A percentile compares a stretch with the other conserved stretches of the same genome.
Conservation (phyloP, 208 protist species). For the Acanthamoeba rhysodes region DNA sequence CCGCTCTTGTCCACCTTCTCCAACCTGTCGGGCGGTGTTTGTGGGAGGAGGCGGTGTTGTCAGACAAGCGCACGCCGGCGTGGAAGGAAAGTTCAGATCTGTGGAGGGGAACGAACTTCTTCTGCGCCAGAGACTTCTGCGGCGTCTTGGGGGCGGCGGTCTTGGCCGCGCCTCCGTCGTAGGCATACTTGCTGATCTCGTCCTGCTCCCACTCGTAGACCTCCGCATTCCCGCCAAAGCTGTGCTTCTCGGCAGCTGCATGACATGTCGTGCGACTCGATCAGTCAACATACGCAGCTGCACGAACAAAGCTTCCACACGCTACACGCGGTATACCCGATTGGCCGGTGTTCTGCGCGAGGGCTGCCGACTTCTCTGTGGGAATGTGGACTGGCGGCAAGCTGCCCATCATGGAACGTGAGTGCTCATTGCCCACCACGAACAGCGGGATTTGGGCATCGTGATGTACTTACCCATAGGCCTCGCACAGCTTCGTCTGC, state of each 20-base stretch:
- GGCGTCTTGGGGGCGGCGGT: background rate
- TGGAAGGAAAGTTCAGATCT: background rate
- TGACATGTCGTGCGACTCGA: background rate
- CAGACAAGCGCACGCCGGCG: background rate
- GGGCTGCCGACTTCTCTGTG: background rate
- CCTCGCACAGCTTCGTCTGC: conserved; percentile 32
- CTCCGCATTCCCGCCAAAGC: background rate
- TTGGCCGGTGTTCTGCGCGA: background rate
- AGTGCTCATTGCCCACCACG: background rate
- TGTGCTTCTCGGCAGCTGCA: conserved; percentile 14
- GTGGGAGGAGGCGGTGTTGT: background rate
- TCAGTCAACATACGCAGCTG: too few relatives aligned
- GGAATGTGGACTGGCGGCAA: conserved; percentile 10
- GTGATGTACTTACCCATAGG: background rate
- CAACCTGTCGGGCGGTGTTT: background rate
- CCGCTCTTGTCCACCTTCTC: conserved; percentile 72
- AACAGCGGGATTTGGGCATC: background rate
- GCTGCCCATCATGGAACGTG: background rate
- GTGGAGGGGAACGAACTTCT: background rate
- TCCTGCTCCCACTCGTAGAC: conserved; percentile 1
- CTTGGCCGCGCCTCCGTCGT: background rate
- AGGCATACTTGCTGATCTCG: background rate
- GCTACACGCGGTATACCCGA: background rate
- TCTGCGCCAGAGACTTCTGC: conserved; percentile 17
- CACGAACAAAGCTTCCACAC: too few relatives aligned